Conservation (phyloP, 306 rosid genomes). For the Castanospermum australe region DNA sequence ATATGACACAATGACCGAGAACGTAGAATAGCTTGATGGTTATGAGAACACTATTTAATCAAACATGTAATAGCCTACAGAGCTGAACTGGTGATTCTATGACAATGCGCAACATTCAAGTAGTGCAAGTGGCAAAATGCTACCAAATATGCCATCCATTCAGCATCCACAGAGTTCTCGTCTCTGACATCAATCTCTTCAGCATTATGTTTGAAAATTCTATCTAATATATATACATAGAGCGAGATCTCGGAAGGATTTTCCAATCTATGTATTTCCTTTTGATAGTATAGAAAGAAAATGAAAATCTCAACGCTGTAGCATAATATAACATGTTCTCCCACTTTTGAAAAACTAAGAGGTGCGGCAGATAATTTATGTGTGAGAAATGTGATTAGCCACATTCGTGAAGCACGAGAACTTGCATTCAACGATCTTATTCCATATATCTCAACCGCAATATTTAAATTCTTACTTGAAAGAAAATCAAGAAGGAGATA, state of each 20-base stretch:
- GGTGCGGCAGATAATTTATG: neutral
- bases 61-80: constrained; percentile 59
- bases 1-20: neutral
- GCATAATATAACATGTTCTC: neutral
- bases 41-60: neutral
- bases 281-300: neutral
- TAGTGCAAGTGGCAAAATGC: constrained; percentile 44
- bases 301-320: neutral
- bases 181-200: constrained; percentile 59
- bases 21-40: neutral
- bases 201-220: constrained; percentile 50
- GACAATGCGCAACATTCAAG: constrained; percentile 52
- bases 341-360: neutral
- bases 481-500: neutral
- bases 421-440: neutral
- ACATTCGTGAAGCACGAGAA: neutral
- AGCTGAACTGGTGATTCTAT: constrained; percentile 47
- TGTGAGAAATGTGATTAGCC: neutral
- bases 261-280: neutral
- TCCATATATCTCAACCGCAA: neutral
- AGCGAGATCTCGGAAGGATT: neutral
- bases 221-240: neutral
- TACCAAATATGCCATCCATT: constrained; percentile 79
- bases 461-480: neutral
- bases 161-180: constrained; percentile 52